A percentile compares a stretch with the other conserved stretches of the same genome.
Evolutionary conservation across 768 basidiomycete genomes (phyloP).

Genomic region (Russula earlei): DNA sequence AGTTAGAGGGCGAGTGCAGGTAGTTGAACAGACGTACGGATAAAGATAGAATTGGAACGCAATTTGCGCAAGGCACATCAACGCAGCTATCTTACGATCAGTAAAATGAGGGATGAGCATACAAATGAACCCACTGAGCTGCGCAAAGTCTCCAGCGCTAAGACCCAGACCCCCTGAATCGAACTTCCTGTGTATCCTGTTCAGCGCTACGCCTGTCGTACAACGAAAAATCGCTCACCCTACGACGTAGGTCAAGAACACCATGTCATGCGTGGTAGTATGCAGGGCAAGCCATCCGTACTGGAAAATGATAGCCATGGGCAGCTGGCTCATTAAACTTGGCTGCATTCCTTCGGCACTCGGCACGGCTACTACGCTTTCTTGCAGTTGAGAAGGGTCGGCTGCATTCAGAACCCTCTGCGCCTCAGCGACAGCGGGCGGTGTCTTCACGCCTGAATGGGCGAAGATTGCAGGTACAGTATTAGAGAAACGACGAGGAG

Average conservation of each 20-base stretch:
- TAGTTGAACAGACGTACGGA: slow-evolving; percentile 49
- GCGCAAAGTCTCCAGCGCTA: slow-evolving; percentile 85
- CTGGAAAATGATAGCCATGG: slow-evolving; percentile 78
- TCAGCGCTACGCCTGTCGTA: not conserved
- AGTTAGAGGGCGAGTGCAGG: not conserved
- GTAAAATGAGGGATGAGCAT: not conserved
- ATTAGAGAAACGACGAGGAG: slow-evolving; percentile 46
- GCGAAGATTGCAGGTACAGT: slow-evolving; percentile 70
- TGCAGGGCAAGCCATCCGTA: slow-evolving; percentile 87
- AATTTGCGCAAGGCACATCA: slow-evolving; percentile 94
- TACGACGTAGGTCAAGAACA: slow-evolving; percentile 87
- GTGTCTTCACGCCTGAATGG: slow-evolving; percentile 73
- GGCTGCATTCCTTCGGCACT: slow-evolving; percentile 45
- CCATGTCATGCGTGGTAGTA: slow-evolving; percentile 81
- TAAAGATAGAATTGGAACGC: slow-evolving; percentile 87
- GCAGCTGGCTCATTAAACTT: slow-evolving; percentile 65
- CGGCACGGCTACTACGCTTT: slow-evolving; percentile 29
- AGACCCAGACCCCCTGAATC: slow-evolving; percentile 83
- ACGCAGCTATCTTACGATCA: slow-evolving; percentile 49
- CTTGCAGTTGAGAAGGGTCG: slow-evolving; percentile 31
- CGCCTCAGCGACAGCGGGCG: slow-evolving; percentile 66
- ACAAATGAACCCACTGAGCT: slow-evolving; percentile 53
- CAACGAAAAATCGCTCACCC: slow-evolving; percentile 44
- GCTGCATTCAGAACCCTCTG: slow-evolving; percentile 41
- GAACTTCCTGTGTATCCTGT: slow-evolving; percentile 47